A percentile compares a stretch with the other conserved stretches of the same genome.
Evolutionary conservation across 1,139 yeast species (phyloP).

Genomic region (Saccharomycopsis hybrid): DNA sequence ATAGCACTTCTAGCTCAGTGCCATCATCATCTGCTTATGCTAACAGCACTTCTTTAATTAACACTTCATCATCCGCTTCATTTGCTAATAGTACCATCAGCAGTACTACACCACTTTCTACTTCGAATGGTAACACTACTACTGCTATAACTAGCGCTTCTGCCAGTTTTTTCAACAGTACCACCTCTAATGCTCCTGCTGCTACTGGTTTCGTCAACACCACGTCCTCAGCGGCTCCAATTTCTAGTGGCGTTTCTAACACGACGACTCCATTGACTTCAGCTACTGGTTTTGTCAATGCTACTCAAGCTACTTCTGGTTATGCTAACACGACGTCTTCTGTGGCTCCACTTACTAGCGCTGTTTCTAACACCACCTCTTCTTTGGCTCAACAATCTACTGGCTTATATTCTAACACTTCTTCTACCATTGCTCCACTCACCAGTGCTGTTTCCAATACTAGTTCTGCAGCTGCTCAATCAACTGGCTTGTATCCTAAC

Average conservation of each 20-base stretch:
- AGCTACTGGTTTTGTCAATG: not conserved
- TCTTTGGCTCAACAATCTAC: not conserved
- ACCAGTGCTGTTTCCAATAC: not conserved
- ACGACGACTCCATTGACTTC: conserved; percentile 3
- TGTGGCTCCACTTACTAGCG: not conserved
- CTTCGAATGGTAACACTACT: conserved; percentile 33
- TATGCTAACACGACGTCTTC: conserved; percentile 2
- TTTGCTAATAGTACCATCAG: no score
- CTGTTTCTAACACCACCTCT: not conserved
- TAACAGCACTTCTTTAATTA: conserved; percentile 32
- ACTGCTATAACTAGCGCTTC: conserved; percentile 27
- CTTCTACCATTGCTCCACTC: conserved; percentile 1
- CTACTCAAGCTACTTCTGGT: conserved; percentile 9
- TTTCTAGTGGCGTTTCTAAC: conserved; percentile 22
- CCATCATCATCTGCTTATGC: conserved; percentile 22
- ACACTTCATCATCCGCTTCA: conserved; percentile 17
- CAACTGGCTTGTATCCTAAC: not conserved
- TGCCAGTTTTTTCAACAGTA: not conserved
- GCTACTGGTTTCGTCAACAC: conserved; percentile 24
- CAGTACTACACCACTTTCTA: no score
- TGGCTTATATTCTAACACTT: not conserved
- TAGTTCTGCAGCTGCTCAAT: not conserved
- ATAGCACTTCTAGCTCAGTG: not conserved
- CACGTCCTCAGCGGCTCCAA: conserved; percentile 21
- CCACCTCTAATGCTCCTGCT: conserved; percentile 24